Percentiles rank a stretch among this genome's conserved stretches.
These are phyloP conservation scores for Jacaranda copaia DNA, from an alignment of 257 asterid genomes.

Conservation along the genomic window DNA sequence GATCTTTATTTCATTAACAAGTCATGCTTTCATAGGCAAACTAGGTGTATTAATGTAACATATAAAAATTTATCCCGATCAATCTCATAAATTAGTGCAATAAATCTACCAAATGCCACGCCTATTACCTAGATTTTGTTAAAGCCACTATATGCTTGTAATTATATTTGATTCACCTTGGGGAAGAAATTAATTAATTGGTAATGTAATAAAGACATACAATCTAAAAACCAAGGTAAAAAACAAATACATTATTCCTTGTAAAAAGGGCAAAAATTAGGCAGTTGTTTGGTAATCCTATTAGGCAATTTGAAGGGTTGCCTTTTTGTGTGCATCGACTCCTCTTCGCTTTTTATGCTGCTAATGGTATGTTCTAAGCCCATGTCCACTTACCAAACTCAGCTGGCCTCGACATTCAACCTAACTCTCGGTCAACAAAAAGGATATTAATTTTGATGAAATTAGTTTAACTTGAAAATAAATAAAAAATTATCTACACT, in stretches of 20 bases:
- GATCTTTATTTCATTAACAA: no score
- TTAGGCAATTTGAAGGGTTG: conserved; percentile 12
- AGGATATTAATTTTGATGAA: background rate
- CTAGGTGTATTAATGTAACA: no score
- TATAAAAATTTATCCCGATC: no score
- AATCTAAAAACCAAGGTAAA: background rate
- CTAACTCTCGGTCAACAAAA: background rate
- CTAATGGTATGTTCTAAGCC: conserved; percentile 26
- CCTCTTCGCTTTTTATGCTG: conserved; percentile 22
- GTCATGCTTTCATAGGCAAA: no score
- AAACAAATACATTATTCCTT: background rate
- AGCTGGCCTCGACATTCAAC: background rate
- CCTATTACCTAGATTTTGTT: no score
- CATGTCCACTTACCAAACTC: conserved; percentile 24
- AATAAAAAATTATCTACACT: background rate
- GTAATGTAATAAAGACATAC: no score
- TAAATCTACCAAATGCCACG: no score
- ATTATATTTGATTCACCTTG: no score
- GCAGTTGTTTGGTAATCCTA: conserved; percentile 20
- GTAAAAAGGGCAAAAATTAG: conserved; percentile 1
- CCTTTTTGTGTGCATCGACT: conserved; percentile 10
- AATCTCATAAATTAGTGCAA: no score
- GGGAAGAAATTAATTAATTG: no score
- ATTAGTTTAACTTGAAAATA: background rate
- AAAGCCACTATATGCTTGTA: no score